Base-by-base conservation (phyloP, 139 green algal species). In the Asterochloris sp. region DNA sequence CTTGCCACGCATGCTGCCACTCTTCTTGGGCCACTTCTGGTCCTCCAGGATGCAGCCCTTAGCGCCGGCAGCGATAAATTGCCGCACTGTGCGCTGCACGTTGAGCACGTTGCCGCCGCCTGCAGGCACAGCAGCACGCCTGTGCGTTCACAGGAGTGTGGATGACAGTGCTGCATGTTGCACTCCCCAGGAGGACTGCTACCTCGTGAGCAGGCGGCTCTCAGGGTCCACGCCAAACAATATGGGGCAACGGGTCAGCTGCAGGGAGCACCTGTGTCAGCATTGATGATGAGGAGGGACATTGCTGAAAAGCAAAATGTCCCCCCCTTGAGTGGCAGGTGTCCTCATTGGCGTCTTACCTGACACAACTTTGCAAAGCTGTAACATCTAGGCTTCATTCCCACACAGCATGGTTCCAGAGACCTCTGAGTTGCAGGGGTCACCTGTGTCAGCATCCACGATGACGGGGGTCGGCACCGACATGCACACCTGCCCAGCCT, bases 11-110 rank as follows among this genome's bases (percentile, higher is more conserved):
- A 95, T 83, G 76, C 94, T 88, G 12, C 93, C 90, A 62, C 84
- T 82, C 21, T 86, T 84, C 87, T 93, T 95, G 27, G 92, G 90
- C 92, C 90, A 95, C 62, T 85, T 73, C 82, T 96, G 92, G 85
- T 96, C 93, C 85, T 97, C 94, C 6, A 97, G 73, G 62, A 96
- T 90, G 86, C 88, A 93, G 19, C 93, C 94, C 74, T 91, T 93
- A 69, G 85, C 88, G 27, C 92, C 94, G 19, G 91, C 86, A 62
- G 83, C 87, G 62, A 96, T 97, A 29, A 97, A 91, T 81, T 93
- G 90, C 71, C 84, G 85, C n/a, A 97, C 85, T 23, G 93, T 97
- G 23, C 94, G 89, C 85, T 96, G 89, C 76, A 97, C 93, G 81
- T 97, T 97, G 23, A 97, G 86, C 68, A 95, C 86, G 77, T 89